phyloP scores from a whole-genome alignment of 2,329 filamentous ascomycete genomes.

The Hypomyces perniciosus region DNA sequence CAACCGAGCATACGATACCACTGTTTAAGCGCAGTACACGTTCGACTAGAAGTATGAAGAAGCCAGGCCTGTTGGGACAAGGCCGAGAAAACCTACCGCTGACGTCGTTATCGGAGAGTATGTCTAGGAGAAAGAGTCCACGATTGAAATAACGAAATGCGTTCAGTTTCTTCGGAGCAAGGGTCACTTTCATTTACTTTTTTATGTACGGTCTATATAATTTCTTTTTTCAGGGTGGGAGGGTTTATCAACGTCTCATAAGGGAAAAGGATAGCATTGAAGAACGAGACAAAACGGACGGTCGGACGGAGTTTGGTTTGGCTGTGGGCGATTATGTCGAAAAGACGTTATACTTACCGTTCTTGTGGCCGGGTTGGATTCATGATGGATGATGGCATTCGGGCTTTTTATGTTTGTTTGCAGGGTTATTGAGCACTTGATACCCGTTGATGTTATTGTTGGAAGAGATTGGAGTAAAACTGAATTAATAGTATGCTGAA shows the following conservation, averaged over 20 bases:
- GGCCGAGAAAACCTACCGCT: conserved; percentile 48
- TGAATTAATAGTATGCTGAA: not conserved
- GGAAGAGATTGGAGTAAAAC: not conserved
- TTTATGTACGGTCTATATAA: not conserved
- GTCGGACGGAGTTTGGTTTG: conserved; percentile 3
- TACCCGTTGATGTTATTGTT: conserved; percentile 24
- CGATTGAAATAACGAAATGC: conserved; percentile 33
- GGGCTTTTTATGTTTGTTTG: conserved; percentile 14
- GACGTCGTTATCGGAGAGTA: conserved; percentile 38
- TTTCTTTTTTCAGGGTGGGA: not conserved
- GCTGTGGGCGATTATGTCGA: not conserved
- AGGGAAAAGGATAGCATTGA: too few relatives aligned
- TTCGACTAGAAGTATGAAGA: conserved; percentile 31
- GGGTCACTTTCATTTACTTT: not conserved
- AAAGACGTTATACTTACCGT: not conserved
- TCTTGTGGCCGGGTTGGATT: not conserved
- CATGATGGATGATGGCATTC: not conserved
- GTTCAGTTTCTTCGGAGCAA: not conserved
- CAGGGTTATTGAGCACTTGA: conserved; percentile 29
- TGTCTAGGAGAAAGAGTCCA: conserved; percentile 50
- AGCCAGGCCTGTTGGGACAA: conserved; percentile 29
- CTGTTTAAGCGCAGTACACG: conserved; percentile 41
- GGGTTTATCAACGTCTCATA: not conserved
- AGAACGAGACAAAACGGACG: too few relatives aligned
- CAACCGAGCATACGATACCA: conserved; percentile 39